Conservation (phyloP, 192 early-diverging fungal genomes). For the Mortierella alpina region DNA sequence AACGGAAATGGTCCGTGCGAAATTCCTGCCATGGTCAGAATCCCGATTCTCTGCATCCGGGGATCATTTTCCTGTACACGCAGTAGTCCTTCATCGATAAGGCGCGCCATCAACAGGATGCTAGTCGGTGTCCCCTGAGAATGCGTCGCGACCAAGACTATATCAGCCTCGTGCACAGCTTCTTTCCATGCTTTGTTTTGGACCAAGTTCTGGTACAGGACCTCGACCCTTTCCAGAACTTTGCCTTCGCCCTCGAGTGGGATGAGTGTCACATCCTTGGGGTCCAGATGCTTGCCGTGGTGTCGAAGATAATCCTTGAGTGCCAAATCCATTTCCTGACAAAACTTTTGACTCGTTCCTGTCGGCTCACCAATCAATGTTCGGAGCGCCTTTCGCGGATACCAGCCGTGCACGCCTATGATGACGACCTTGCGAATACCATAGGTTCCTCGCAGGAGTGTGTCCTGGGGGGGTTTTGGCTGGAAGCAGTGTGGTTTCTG, state of each 20-base stretch:
- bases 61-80: slow-evolving; percentile 67
- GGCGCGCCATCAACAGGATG: slow-evolving; percentile 75
- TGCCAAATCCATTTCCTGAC: slow-evolving; percentile 85
- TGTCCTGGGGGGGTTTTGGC: not conserved
- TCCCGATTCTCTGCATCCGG: slow-evolving; percentile 74
- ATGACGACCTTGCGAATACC: slow-evolving; percentile 72
- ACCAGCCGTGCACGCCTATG: slow-evolving; percentile 95
- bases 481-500: too few species aligned
- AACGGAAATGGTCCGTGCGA: slow-evolving; percentile 89
- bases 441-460: slow-evolving; percentile 23
- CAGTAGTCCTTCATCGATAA: slow-evolving; percentile 69
- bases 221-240: slow-evolving; percentile 87
- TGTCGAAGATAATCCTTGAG: slow-evolving; percentile 66
- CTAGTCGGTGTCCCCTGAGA: slow-evolving; percentile 95
- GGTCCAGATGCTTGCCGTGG: slow-evolving; percentile 56
- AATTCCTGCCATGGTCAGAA: slow-evolving; percentile 95
- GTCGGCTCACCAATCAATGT: slow-evolving; percentile 91
- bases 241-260: slow-evolving; percentile 93
- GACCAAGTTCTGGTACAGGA: slow-evolving; percentile 81
- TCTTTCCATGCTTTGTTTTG: slow-evolving; percentile 57
- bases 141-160: slow-evolving; percentile 91
- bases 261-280: slow-evolving; percentile 73
- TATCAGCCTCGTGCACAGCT: slow-evolving; percentile 68
- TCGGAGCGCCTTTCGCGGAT: slow-evolving; percentile 79
- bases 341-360: slow-evolving; percentile 89